These are phyloP conservation scores for Clonostachys chloroleuca DNA, from an alignment of 2,329 filamentous ascomycete genomes.

Conservation along the genomic window DNA sequence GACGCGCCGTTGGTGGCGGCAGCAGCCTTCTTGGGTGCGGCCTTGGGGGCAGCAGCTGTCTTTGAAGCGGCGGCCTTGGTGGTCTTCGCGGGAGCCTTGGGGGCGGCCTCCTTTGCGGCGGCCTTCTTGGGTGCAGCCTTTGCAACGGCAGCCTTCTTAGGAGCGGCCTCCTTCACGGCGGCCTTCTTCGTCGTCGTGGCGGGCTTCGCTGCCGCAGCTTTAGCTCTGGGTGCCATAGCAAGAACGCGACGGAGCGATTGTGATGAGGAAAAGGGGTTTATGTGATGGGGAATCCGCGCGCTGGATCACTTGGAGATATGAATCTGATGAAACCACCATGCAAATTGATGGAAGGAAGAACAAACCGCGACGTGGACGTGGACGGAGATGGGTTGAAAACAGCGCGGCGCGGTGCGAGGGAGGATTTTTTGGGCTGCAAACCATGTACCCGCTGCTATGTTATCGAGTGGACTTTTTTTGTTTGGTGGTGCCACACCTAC, in stretches of 20 bases:
- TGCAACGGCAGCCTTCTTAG: slow-evolving; percentile 17
- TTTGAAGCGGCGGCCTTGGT: slow-evolving; percentile 16
- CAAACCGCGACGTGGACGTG: too few relatives aligned
- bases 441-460: too few relatives aligned
- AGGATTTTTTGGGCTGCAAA: too few relatives aligned
- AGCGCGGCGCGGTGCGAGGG: too few relatives aligned
- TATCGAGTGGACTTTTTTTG: too few relatives aligned
- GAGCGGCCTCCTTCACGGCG: slow-evolving; percentile 15
- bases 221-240: slow-evolving; percentile 21
- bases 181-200: slow-evolving; percentile 17
- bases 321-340: too few relatives aligned
- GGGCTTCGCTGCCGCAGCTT: slow-evolving; percentile 16
- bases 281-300: background rate
- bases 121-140: slow-evolving; percentile 13
- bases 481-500: too few relatives aligned
- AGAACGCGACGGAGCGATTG: background rate
- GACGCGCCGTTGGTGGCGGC: slow-evolving; percentile 11
- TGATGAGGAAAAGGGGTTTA: background rate
- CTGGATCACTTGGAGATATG: background rate
- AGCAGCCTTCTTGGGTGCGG: slow-evolving; percentile 7
- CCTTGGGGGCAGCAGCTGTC: slow-evolving; percentile 4
- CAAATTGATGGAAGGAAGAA: too few relatives aligned
- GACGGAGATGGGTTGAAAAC: too few relatives aligned
- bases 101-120: slow-evolving; percentile 8
- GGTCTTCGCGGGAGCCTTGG: slow-evolving; percentile 13